Base-by-base conservation (phyloP, 768 basidiomycete genomes). In the Cystobasidiopsis lactophilus region DNA sequence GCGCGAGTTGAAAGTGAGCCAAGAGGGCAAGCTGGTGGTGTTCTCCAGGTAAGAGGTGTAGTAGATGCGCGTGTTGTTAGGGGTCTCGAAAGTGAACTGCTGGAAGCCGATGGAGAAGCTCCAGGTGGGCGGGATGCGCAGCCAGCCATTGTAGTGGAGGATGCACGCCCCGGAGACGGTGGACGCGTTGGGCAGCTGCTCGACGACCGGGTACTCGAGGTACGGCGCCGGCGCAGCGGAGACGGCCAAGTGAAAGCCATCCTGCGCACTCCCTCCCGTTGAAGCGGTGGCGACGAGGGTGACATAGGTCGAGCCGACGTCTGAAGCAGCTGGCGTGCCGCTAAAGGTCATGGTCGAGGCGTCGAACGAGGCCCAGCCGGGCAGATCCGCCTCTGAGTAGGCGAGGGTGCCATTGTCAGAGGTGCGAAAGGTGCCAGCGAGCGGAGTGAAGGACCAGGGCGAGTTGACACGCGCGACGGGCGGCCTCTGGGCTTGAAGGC, bases 41-140 rank as follows among this genome's bases (percentile, higher is more conserved):
- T 84, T 75, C 1, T 71, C 68, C 61, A 74, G 74, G 31, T 74
- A 70, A 26, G 78, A 77, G 10, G 72, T 70, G 62, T 88, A 86
- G 62, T 63, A 79, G 37, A 82, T 59, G 26, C 67, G 68, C 31
- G 73, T 67, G 13, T 58, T 57, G 18, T 53, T 51, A 2, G 62
- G 58, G 29, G 73, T 68, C 2, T 63, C 54, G 65, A 77, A 79
- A 2, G 82, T 86, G 33, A 73, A 69, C 54, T 74, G 70, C 48
- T 77, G 67, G 59, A 93, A 76, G 14, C 88, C 89, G 53, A 95
- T 74, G 60, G 83, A 85, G 68, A 91, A 95, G 0, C 82, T 83
- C 85, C 86, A 91, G 41, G 69, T 66, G 5, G 75, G 75, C 1
- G 85, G 85, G 10, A 91, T 75, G 48, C 85, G 72, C 52, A 93